phyloP scores from a whole-genome alignment of 148 eudicot genomes.

The Arbutus unedo region DNA sequence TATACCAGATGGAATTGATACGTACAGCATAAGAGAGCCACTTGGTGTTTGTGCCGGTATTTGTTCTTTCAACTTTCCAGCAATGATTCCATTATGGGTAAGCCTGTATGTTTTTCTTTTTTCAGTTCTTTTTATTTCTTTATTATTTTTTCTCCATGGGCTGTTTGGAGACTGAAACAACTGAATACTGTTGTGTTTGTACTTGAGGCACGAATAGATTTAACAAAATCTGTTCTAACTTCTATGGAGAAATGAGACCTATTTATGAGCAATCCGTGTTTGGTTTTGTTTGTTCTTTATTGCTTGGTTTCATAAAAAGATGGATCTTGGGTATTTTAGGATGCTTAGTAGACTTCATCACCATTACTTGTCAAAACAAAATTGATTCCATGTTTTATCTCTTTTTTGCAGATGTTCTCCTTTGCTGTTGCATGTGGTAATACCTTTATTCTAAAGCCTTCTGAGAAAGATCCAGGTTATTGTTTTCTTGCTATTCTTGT shows the following conservation, averaged over 20 bases:
- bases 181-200: not conserved
- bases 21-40: constrained; percentile 57
- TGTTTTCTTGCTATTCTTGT: constrained; percentile 8
- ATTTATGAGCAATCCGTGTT: not conserved
- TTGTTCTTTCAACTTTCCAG: constrained; percentile 52
- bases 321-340: not conserved
- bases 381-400: not conserved
- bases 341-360: constrained; percentile 1
- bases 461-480: constrained; percentile 71
- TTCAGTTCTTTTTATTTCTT: not conserved
- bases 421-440: constrained; percentile 65
- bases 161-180: not conserved
- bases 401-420: constrained; percentile 60
- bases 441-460: constrained; percentile 64
- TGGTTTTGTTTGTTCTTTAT: not conserved
- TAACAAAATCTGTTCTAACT: not conserved
- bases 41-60: constrained; percentile 82
- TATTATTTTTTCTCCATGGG: not conserved
- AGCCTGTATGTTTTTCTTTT: constrained; percentile 10
- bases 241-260: not conserved
- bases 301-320: not conserved
- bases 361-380: not conserved
- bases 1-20: constrained; percentile 47
- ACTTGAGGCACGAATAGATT: not conserved
- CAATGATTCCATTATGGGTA: constrained; percentile 61